Evolutionary conservation across 345 rosid species (phyloP), one percentile per base, ranked within the genome.

Genomic region (Ceriops decandra): DNA sequence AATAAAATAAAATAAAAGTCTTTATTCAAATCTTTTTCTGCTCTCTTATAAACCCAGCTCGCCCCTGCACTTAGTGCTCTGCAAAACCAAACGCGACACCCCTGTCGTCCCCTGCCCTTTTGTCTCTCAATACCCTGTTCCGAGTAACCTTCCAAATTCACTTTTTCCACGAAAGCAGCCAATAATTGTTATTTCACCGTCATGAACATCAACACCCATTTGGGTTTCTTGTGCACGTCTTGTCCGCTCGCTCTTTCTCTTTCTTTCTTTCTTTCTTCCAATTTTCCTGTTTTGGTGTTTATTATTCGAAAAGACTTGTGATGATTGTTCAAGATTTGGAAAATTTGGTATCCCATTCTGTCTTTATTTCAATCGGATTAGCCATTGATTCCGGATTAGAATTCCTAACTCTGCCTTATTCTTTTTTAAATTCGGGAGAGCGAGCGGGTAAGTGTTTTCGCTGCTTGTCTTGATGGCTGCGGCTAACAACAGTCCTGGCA

Each of bases 331-430:
- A 47, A 31, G 65, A 68, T 65, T 79, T 74, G 30, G 58, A 24
- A 32, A 42, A 72, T 51, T 22, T 68, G 59, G 87, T 10, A 84
- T 84, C 87, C 67, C 87, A 81, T 84, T 78, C 84, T 77, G 70
- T 70, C 80, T 77, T 76, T 68, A n/a, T 28, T 57, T 71, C 76
- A 57, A 72, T 82, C 71, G 81, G 84, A 74, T 80, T 66, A 66
- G 57, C 53, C 64, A 33, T 65, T 78, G 51, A 71, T 69, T 81
- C 70, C 59, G 47, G 0, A 10, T 52, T 42, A 71, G 74, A 84
- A 79, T 81, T 83, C 62, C 26, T 51, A 58, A 58, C 68, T 72
- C 56, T 57, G 32, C 60, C 65, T 61, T 36, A 9, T 64, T 35
- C 2, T 7, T 62, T 64, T 66, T 2, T 28, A 1, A 2, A 28